Conservation (phyloP, 164 flowering plant genomes). For the Berberis thunbergii region DNA sequence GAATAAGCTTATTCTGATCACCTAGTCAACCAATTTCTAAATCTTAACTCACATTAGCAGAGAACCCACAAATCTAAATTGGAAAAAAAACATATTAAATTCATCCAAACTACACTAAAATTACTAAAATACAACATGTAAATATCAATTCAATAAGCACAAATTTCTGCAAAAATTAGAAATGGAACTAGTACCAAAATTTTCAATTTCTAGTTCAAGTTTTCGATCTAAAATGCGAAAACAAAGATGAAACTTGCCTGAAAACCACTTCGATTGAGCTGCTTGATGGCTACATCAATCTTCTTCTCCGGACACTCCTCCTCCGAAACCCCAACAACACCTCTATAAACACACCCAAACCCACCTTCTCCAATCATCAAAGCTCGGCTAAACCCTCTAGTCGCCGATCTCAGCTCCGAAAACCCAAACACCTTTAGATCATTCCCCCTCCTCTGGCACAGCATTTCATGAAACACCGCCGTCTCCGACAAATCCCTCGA, state of each 20-base stretch:
- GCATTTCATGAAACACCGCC: conserved; percentile 17
- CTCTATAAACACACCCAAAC: conserved; percentile 81
- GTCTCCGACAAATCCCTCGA: conserved; percentile 27
- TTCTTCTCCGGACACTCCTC: conserved; percentile 18
- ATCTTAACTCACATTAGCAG: not conserved
- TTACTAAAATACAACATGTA: too few relatives aligned
- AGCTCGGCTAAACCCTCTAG: conserved; percentile 63
- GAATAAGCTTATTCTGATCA: too few relatives aligned
- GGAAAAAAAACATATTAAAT: too few relatives aligned
- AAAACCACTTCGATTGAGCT: conserved; percentile 70
- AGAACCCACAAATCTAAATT: not conserved
- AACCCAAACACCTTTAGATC: conserved; percentile 56
- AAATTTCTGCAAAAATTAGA: not conserved
- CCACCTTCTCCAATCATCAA: conserved; percentile 90
- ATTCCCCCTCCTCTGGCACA: conserved; percentile 32
- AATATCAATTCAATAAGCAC: too few relatives aligned
- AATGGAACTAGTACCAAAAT: not conserved
- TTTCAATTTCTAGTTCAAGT: not conserved
- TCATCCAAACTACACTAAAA: not conserved
- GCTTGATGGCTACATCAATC: conserved; percentile 75
- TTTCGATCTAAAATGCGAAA: not conserved
- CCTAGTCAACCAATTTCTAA: too few relatives aligned
- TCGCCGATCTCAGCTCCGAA: conserved; percentile 70
- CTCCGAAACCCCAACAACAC: conserved; percentile 33
- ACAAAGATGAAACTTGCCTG: conserved; percentile 49